Evolutionary conservation across 441 rosid species (phyloP).

Genomic region (Geranium incanum): DNA sequence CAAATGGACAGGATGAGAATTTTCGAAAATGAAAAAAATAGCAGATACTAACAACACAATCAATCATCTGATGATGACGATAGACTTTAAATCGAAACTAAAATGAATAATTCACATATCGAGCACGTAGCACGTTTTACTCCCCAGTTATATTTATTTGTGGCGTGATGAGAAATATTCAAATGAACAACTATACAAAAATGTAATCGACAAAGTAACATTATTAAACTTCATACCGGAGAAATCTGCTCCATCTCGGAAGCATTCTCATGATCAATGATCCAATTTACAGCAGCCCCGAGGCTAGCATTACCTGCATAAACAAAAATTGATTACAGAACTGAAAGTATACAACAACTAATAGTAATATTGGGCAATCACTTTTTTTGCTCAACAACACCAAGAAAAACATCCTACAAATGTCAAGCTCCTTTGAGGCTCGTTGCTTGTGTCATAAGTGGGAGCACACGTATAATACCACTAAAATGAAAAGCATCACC

Average conservation of each 20-base stretch:
- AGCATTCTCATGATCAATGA: constrained; percentile 44
- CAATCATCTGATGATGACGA: not conserved
- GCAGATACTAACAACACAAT: not conserved
- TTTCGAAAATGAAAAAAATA: constrained; percentile 1
- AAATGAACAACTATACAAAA: not conserved
- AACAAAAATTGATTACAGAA: not conserved
- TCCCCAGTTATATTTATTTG: not conserved
- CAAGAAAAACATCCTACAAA: not conserved
- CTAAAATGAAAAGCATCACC: not conserved
- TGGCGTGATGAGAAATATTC: not conserved
- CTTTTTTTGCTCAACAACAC: not conserved
- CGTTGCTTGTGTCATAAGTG: not conserved
- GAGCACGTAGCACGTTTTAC: not conserved
- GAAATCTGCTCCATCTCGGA: constrained; percentile 38
- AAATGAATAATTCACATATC: not conserved
- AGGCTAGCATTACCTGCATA: constrained; percentile 38
- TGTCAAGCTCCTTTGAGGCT: not conserved
- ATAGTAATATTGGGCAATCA: not conserved
- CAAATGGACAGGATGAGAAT: constrained; percentile 15
- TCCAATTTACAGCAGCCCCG: constrained; percentile 50
- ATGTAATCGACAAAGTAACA: constrained; percentile 6
- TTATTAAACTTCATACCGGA: constrained; percentile 30
- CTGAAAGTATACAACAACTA: not conserved
- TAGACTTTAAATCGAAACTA: not conserved
- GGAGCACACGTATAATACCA: not conserved